These are phyloP conservation scores for Coemansia sp. DNA, from an alignment of 192 early-diverging fungal species.

Conservation along the genomic window DNA sequence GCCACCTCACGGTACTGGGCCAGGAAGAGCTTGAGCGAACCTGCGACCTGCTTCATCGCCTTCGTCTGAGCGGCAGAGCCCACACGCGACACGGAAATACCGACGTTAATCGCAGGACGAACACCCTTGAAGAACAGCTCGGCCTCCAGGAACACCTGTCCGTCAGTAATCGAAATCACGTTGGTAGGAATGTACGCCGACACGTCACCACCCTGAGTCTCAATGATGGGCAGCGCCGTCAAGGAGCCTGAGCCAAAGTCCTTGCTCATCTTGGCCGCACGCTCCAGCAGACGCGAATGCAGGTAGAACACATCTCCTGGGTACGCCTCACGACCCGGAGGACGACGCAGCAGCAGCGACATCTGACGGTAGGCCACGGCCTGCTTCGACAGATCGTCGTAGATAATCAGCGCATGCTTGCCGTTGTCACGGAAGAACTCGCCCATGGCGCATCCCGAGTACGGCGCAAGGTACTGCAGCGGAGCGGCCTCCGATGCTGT, in stretches of 20 bases:
- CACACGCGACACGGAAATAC: conserved; percentile 99
- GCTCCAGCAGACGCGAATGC: conserved; percentile 98
- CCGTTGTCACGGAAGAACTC: conserved; percentile 99
- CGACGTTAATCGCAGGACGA: conserved; percentile 99
- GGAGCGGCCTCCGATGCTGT: conserved; percentile 99
- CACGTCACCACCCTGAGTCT: conserved; percentile 99
- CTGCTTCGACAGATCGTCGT: conserved; percentile 99
- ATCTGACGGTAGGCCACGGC: conserved; percentile 99
- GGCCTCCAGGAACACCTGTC: conserved; percentile 99
- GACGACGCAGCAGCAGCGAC: conserved; percentile 98
- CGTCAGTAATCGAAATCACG: conserved; percentile 99
- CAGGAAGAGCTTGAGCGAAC: conserved; percentile 99
- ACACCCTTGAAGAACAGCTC: conserved; percentile 99
- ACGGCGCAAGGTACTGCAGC: conserved; percentile 97
- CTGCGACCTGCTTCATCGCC: conserved; percentile 99
- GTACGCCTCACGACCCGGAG: conserved; percentile 99
- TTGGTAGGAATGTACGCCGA: conserved; percentile 99
- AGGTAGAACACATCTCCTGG: conserved; percentile 99
- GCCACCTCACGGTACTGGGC: conserved; percentile 99
- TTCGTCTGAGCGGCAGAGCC: conserved; percentile 99
- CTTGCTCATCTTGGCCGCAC: conserved; percentile 99
- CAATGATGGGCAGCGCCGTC: conserved; percentile 99
- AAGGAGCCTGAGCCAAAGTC: conserved; percentile 92
- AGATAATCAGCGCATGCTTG: conserved; percentile 98
- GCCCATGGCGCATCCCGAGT: conserved; percentile 97